Conservation (phyloP, 2,329 filamentous ascomycete genomes). For the Epichloe brachyelytri region DNA sequence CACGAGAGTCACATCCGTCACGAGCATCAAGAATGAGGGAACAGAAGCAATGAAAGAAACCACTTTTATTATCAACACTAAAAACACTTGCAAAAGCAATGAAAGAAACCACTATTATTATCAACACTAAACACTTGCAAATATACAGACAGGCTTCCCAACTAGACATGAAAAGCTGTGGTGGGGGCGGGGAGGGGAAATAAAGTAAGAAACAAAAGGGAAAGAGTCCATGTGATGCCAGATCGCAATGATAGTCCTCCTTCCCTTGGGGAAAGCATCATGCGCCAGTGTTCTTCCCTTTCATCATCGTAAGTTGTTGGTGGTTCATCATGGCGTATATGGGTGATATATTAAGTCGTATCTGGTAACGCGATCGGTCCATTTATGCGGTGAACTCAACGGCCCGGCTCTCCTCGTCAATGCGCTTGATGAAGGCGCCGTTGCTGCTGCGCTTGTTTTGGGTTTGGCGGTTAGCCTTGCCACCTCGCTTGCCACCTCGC, state of each 20-base stretch:
- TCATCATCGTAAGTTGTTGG: not conserved
- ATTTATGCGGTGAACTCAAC: constrained; percentile 9
- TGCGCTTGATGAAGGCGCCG: constrained; percentile 6
- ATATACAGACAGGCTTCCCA: not conserved
- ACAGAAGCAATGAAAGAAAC: not conserved
- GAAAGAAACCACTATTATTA: not conserved
- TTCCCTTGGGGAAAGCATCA: not conserved
- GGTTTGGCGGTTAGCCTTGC: not conserved
- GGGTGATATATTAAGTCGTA: not conserved
- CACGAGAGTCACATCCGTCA: not conserved
- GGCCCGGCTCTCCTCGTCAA: constrained; percentile 6
- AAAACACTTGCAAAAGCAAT: not conserved
- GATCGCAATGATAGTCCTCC: not conserved
- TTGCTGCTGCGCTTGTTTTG: not conserved
- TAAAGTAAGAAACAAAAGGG: not conserved
- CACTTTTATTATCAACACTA: not conserved
- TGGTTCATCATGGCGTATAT: not conserved
- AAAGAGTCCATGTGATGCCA: not conserved
- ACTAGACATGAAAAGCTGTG: no score
- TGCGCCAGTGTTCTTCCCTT: not conserved
- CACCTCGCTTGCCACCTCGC: not conserved
- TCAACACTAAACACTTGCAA: not conserved
- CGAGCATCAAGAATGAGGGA: not conserved
- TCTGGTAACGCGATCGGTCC: not conserved
- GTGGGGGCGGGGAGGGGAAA: no score